phyloP scores from a whole-genome alignment of 2,329 filamentous ascomycete genomes.

The Pseudogymnoascus sp. region DNA sequence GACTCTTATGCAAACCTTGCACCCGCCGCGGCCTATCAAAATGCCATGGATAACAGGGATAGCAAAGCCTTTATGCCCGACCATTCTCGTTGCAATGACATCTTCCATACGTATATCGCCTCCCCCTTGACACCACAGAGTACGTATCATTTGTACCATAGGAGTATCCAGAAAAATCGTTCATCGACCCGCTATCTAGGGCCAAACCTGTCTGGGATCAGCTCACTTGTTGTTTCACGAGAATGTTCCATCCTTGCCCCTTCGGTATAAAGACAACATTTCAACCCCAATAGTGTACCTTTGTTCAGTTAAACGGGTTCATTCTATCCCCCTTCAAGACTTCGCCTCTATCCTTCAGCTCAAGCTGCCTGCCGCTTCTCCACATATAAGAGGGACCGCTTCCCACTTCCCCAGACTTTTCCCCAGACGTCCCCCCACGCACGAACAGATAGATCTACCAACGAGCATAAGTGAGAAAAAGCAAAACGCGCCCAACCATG shows the following conservation, averaged over 20 bases:
- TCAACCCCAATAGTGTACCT: neutral
- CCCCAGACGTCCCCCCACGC: conserved; percentile 1
- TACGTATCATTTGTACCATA: neutral
- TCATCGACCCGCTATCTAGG: neutral
- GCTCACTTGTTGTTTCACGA: neutral
- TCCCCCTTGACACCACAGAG: neutral
- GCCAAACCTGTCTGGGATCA: neutral
- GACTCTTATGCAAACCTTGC: neutral
- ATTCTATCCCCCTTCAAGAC: neutral
- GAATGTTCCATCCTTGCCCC: neutral
- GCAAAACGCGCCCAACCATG: neutral
- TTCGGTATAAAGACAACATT: neutral
- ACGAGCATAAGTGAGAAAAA: conserved; percentile 4
- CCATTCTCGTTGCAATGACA: neutral
- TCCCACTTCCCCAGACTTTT: conserved; percentile 6
- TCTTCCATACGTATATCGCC: neutral
- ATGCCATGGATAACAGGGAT: neutral
- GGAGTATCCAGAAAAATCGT: neutral
- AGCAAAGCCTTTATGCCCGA: neutral
- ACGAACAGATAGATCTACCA: neutral
- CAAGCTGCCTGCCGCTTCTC: neutral
- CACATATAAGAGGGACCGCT: conserved; percentile 3
- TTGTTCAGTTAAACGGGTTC: neutral
- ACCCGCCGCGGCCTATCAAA: neutral
- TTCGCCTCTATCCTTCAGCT: neutral